Conservation (phyloP, 2,329 filamentous ascomycete species). For the Fusarium kyushuense region DNA sequence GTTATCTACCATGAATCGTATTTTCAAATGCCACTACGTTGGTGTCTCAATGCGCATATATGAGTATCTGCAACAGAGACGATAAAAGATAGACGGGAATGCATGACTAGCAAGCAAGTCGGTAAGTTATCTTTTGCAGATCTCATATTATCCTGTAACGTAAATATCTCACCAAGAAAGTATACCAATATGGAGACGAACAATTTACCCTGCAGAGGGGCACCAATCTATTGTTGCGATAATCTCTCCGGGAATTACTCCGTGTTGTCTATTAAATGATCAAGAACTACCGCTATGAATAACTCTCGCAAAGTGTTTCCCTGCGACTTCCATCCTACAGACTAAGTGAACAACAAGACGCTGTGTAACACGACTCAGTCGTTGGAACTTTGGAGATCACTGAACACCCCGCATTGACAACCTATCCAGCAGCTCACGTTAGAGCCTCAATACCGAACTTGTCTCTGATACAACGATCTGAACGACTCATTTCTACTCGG, state of each 20-base stretch:
- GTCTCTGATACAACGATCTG: not conserved
- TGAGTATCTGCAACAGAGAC: not conserved
- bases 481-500: not conserved
- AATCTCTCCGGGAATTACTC: constrained; percentile 49
- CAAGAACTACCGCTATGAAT: constrained; percentile 20
- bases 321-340: constrained; percentile 4
- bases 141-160: constrained; percentile 5
- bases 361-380: constrained; percentile 1
- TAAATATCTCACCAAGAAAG: constrained; percentile 14
- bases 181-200: constrained; percentile 9
- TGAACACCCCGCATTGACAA: constrained; percentile 20
- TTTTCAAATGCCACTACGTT: not conserved
- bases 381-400: not conserved
- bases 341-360: constrained; percentile 7
- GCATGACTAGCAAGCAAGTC: not conserved
- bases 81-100: not conserved
- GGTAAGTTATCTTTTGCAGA: constrained; percentile 4
- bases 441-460: constrained; percentile 13
- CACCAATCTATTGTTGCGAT: constrained; percentile 31
- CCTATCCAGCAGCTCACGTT: not conserved
- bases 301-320: constrained; percentile 1
- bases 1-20: not conserved
- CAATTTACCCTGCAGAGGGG: constrained; percentile 40
- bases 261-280: constrained; percentile 40
- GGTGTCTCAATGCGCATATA: not conserved